Evolutionary conservation across 2,329 filamentous ascomycete genomes (phyloP).

Genomic region (Aspergillus candidus): DNA sequence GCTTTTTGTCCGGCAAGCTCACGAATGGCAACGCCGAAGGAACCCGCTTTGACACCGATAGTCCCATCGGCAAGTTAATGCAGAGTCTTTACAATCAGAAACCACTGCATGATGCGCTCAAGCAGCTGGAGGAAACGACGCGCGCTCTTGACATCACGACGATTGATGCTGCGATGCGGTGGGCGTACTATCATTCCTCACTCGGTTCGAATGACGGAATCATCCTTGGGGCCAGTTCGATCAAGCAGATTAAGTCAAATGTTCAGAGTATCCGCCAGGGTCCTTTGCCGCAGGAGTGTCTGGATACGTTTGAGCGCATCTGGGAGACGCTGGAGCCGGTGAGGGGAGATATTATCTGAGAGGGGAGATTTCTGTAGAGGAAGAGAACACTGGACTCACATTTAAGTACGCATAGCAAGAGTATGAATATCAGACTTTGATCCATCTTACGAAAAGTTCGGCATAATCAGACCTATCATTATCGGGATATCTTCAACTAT

Average conservation of each 20-base stretch:
- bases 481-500: too few relatives aligned
- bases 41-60: conserved; percentile 24
- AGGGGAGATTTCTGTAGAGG: too few relatives aligned
- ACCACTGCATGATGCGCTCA: conserved; percentile 11
- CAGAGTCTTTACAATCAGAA: conserved; percentile 23
- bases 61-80: conserved; percentile 20
- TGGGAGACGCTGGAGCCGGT: too few relatives aligned
- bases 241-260: conserved; percentile 28
- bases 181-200: conserved; percentile 28
- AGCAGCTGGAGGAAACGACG: conserved; percentile 22
- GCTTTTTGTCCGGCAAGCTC: conserved; percentile 33
- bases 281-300: conserved; percentile 32
- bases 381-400: too few relatives aligned
- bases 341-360: too few relatives aligned
- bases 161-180: conserved; percentile 32
- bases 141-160: conserved; percentile 21
- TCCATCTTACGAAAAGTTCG: too few relatives aligned
- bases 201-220: conserved; percentile 26
- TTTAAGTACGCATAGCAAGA: too few relatives aligned
- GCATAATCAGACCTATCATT: too few relatives aligned
- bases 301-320: neutral
- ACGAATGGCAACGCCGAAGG: conserved; percentile 19
- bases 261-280: conserved; percentile 25
- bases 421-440: too few relatives aligned
- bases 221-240: conserved; percentile 31